These are phyloP conservation scores for Poterioochromonas sp. DNA, from an alignment of 352 stramenopile species.

Conservation along the genomic window DNA sequence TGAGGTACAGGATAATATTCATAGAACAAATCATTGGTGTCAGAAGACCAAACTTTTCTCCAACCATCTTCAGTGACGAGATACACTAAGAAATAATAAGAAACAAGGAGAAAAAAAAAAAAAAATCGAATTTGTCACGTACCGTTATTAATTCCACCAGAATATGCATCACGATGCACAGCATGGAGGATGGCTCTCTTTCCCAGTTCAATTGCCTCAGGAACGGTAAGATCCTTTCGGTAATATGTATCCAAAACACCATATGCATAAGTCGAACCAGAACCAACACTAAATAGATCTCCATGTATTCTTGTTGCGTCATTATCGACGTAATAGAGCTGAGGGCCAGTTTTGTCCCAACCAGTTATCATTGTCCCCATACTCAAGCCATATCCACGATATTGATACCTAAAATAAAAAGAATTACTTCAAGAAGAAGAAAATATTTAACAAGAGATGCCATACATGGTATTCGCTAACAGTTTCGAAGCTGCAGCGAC, in stretches of 20 bases:
- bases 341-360: slow-evolving; percentile 93
- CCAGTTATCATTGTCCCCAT: slow-evolving; percentile 99
- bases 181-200: slow-evolving; percentile 98
- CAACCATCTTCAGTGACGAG: slow-evolving; percentile 94
- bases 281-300: slow-evolving; percentile 97
- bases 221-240: slow-evolving; percentile 84
- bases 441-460: slow-evolving; percentile 63
- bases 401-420: slow-evolving; percentile 43
- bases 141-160: slow-evolving; percentile 87
- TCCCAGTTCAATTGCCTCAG: slow-evolving; percentile 97
- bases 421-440: neutral
- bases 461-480: slow-evolving; percentile 96
- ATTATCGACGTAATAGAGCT: slow-evolving; percentile 99
- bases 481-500: slow-evolving; percentile 96
- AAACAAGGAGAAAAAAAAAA: slow-evolving; percentile 34
- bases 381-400: slow-evolving; percentile 69
- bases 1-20: slow-evolving; percentile 56
- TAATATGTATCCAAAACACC: slow-evolving; percentile 95
- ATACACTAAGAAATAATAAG: slow-evolving; percentile 75
- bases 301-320: slow-evolving; percentile 90
- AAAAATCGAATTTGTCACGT: slow-evolving; percentile 34
- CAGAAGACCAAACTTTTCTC: slow-evolving; percentile 86
- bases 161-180: slow-evolving; percentile 96
- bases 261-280: slow-evolving; percentile 97
- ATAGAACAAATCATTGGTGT: slow-evolving; percentile 98